Conservation (phyloP, 331 rosid species). For the Rhamnella rubrinervis region DNA sequence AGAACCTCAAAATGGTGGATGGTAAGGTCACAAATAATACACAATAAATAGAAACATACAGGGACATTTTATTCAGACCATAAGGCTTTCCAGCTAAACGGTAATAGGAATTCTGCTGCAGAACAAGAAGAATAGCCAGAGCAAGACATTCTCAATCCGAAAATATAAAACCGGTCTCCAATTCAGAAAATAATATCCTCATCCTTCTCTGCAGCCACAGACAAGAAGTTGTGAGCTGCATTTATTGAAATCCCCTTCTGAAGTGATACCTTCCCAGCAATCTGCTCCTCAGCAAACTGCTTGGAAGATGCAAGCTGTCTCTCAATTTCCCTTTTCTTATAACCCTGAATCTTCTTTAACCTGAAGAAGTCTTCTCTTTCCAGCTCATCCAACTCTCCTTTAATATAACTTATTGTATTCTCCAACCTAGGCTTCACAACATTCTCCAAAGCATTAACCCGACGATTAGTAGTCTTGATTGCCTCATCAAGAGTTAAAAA, state of each 20-base stretch:
- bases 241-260: constrained; percentile 55
- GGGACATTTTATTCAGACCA: constrained; percentile 49
- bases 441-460: constrained; percentile 92
- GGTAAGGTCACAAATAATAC: constrained; percentile 35
- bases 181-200: constrained; percentile 80
- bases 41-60: constrained; percentile 40
- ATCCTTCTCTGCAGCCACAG: constrained; percentile 52
- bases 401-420: constrained; percentile 82
- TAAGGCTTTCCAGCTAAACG: constrained; percentile 30
- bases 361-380: constrained; percentile 98
- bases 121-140: constrained; percentile 17
- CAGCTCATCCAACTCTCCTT: constrained; percentile 92
- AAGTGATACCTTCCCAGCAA: constrained; percentile 48
- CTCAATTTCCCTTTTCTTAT: constrained; percentile 79
- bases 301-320: constrained; percentile 48
- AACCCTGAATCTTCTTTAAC: constrained; percentile 93
- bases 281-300: constrained; percentile 51
- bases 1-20: constrained; percentile 15
- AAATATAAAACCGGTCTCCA: constrained; percentile 25
- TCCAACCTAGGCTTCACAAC: constrained; percentile 90
- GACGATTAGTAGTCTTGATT: constrained; percentile 88
- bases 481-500: constrained; percentile 94
- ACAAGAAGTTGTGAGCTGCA: constrained; percentile 65
- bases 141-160: constrained; percentile 18
- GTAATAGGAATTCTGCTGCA: constrained; percentile 25